phyloP scores from a whole-genome alignment of 2,329 filamentous ascomycete species.

The Aspergillus ochraceus region DNA sequence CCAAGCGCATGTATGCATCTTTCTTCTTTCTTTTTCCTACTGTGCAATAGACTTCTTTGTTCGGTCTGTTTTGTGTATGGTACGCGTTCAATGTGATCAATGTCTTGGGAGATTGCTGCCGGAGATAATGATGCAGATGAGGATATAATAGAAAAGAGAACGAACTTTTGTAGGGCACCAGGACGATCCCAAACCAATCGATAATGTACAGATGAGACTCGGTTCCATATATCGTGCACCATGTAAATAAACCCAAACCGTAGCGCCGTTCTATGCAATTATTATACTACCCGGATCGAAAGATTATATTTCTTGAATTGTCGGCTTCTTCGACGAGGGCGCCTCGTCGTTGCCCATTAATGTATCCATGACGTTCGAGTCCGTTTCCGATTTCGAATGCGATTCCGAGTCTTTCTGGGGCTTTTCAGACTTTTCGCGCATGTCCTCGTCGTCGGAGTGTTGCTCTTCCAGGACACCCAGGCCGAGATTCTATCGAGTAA shows the following conservation, averaged over 20 bases:
- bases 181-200: too few relatives aligned
- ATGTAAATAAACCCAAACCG: constrained; percentile 1
- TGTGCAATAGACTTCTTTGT: constrained; percentile 6
- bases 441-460: constrained; percentile 20
- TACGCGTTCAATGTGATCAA: constrained; percentile 10
- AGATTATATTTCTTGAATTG: constrained; percentile 37
- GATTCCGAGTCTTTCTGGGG: constrained; percentile 14
- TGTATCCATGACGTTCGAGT: constrained; percentile 35
- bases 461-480: constrained; percentile 48
- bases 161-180: background rate
- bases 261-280: constrained; percentile 16
- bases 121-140: background rate
- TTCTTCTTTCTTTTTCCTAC: constrained; percentile 10
- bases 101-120: constrained; percentile 1
- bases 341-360: constrained; percentile 38
- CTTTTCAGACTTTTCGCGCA: constrained; percentile 21
- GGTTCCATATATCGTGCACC: background rate
- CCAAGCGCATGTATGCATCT: constrained; percentile 10
- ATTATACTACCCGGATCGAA: background rate
- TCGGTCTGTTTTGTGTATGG: constrained; percentile 7
- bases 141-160: background rate
- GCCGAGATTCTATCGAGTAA: constrained; percentile 38
- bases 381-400: constrained; percentile 10
- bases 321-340: constrained; percentile 30
- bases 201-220: too few relatives aligned